A percentile compares a stretch with the other conserved stretches of the same genome.
Evolutionary conservation across 176 grass and related monocot species (phyloP).

Genomic region (Rhynchospora tenuis): DNA sequence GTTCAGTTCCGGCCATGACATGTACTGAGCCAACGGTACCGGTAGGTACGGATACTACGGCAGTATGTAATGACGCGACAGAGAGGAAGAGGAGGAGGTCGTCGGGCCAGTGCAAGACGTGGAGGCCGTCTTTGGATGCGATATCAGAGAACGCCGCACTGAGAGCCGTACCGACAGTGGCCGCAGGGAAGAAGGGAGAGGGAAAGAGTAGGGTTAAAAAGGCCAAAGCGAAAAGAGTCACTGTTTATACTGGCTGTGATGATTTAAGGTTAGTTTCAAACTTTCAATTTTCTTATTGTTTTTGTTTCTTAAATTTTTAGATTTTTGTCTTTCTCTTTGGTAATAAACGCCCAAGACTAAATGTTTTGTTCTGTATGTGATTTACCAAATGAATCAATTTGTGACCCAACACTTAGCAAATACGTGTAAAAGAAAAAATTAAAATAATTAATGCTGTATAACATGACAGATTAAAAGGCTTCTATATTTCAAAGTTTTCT

Average conservation of each 20-base stretch:
- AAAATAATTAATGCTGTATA: not conserved
- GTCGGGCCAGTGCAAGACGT: constrained; percentile 23
- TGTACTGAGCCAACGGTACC: not conserved
- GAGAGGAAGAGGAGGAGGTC: constrained; percentile 49
- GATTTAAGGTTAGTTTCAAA: constrained; percentile 53
- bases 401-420: not conserved
- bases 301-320: not conserved
- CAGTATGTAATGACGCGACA: not conserved
- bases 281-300: not conserved
- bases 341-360: not conserved
- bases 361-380: not conserved
- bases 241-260: constrained; percentile 31
- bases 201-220: constrained; percentile 16
- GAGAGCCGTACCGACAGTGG: not conserved
- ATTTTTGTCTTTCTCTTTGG: not conserved
- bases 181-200: not conserved
- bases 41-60: not conserved
- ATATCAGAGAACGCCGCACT: constrained; percentile 62
- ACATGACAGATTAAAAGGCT: not conserved
- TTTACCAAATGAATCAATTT: not conserved
- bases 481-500: not conserved
- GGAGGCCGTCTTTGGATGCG: constrained; percentile 55
- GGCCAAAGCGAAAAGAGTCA: not conserved
- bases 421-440: not conserved
- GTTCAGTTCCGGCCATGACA: not conserved